Percentiles rank a stretch among this genome's conserved stretches.
Evolutionary conservation across 148 eudicot genomes (phyloP).

Genomic region (Diospyros kaki): DNA sequence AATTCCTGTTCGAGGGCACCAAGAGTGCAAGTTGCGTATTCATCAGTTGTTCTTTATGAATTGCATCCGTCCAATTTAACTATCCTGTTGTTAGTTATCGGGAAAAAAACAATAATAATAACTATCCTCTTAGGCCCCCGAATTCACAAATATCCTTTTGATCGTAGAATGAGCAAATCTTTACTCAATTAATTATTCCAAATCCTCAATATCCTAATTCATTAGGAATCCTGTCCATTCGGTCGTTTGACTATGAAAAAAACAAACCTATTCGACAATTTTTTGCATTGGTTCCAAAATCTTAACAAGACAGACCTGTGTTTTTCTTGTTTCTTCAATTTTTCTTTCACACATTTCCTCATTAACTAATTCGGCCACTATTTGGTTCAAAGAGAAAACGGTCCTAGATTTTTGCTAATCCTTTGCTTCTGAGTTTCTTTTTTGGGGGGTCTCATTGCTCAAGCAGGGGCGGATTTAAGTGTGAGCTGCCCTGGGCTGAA

Average conservation of each 20-base stretch:
- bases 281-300: background rate
- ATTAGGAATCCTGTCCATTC: background rate
- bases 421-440: background rate
- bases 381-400: constrained; percentile 2
- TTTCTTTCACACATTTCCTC: background rate
- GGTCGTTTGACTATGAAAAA: background rate
- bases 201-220: background rate
- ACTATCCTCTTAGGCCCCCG: background rate
- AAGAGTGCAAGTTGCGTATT: background rate
- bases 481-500: too few species aligned
- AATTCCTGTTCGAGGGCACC: background rate
- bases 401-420: background rate
- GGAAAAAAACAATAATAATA: too few species aligned
- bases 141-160: background rate
- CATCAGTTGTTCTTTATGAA: background rate
- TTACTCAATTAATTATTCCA: background rate
- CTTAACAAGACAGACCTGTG: background rate
- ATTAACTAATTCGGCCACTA: background rate
- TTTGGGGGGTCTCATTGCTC: background rate
- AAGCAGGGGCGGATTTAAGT: too few species aligned
- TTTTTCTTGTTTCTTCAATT: background rate
- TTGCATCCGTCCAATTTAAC: background rate
- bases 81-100: too few species aligned
- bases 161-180: background rate
- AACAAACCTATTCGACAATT: background rate